A percentile compares a stretch with the other conserved stretches of the same genome.
phyloP scores from a whole-genome alignment of 1,284 basidiomycete genomes.

The Hemileia vastatrix region DNA sequence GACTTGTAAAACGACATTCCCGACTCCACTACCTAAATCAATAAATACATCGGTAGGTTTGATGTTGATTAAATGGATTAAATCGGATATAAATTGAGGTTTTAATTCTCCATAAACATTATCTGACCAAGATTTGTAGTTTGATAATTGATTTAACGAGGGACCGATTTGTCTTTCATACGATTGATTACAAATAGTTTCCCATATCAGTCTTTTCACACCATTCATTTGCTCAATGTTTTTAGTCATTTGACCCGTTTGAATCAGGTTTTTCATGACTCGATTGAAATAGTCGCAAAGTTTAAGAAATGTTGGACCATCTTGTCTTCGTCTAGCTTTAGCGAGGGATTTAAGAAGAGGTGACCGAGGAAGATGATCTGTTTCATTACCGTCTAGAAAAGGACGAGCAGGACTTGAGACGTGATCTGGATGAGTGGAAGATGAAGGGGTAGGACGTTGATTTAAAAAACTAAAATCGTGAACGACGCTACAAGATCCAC shows the following conservation, averaged over 20 bases:
- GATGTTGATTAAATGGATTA: slow-evolving; percentile 42
- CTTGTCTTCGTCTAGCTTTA: slow-evolving; percentile 49
- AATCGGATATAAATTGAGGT: slow-evolving; percentile 46
- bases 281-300: slow-evolving; percentile 50
- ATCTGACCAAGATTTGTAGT: slow-evolving; percentile 45
- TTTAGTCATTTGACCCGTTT: slow-evolving; percentile 38
- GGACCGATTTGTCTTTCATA: slow-evolving; percentile 53
- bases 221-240: slow-evolving; percentile 39
- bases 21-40: slow-evolving; percentile 53
- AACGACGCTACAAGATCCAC: slow-evolving; percentile 31
- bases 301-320: slow-evolving; percentile 49
- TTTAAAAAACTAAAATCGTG: slow-evolving; percentile 26
- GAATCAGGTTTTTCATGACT: slow-evolving; percentile 45
- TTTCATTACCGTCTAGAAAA: background rate
- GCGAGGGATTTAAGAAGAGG: slow-evolving; percentile 50
- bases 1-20: slow-evolving; percentile 51
- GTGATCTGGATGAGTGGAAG: slow-evolving; percentile 17
- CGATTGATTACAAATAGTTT: slow-evolving; percentile 49
- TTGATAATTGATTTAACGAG: slow-evolving; percentile 47
- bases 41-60: slow-evolving; percentile 45
- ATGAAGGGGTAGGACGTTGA: background rate
- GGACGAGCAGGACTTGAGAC: slow-evolving; percentile 7
- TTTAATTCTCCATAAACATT: slow-evolving; percentile 47
- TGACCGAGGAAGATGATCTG: slow-evolving; percentile 14
- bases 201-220: slow-evolving; percentile 45